Evolutionary conservation across 75 land plant genomes (phyloP), one percentile per base, ranked within the genome.

Genomic region (Cryptomeria japonica): DNA sequence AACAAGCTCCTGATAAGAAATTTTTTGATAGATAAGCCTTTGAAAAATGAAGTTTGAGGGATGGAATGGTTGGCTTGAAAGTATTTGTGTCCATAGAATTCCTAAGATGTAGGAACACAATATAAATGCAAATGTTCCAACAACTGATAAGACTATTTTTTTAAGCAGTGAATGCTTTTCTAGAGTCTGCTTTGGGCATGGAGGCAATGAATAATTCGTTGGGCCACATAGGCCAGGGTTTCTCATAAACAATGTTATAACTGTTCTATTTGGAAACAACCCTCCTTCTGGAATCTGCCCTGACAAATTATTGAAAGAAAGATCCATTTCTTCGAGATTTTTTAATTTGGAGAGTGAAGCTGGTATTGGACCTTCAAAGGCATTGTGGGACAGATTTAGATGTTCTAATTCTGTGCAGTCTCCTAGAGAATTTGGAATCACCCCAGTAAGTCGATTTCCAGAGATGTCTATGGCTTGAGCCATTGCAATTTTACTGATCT

Each of bases 401-500:
- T 87, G 13, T 37, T 87, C 83, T 88, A 93, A 37, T 13, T 38
- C 73, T 3, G 47, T 32, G 38, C 89, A 87, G 2, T 22, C 42
- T 4, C 89, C 88, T 19, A 93, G 87, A 5, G 46, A 42, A 3
- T 16, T 51, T 5, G 93, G 91, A 34, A 93, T 90, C 0, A 80
- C 5, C 16, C 91, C 94, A 0, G 84, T 70, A 36, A 92, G 85
- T 7, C 46, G 18, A 80, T 87, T 92, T 11, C 80, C 51, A 51
- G 86, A 58, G 56, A 92, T 61, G 70, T 89, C 73, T 28, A 93
- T 84, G 16, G 6, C 31, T n/a, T 38, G 64, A 32, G 87, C 49
- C 73, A 89, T 90, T 39, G 7, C 64, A 31, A 93, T 44, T n/a
- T 89, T 89, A 16, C 92, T 87, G 0, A 90, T 64, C 80, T 91